Percentiles rank a stretch among this genome's conserved stretches.
Conservation (phyloP, 371 early-diverging fungal species). For the Mucor indicus region DNA sequence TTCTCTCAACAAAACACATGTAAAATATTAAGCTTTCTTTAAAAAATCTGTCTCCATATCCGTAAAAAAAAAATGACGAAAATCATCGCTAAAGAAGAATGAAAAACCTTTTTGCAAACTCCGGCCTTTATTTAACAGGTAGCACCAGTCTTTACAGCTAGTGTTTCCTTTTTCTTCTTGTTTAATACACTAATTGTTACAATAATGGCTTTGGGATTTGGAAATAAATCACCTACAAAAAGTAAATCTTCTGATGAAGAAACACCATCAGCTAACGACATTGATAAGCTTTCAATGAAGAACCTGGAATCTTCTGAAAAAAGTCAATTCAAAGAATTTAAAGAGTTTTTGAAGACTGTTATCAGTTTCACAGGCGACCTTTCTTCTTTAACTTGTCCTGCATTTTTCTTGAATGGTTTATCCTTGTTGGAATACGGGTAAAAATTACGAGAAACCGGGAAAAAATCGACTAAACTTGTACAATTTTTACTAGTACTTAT, state of each 20-base stretch:
- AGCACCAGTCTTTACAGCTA: no score
- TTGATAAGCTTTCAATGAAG: conserved; percentile 41
- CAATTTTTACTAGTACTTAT: conserved; percentile 20
- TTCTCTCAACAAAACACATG: no score
- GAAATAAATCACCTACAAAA: conserved; percentile 9
- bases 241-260: conserved; percentile 23
- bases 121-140: no score
- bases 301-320: conserved; percentile 36
- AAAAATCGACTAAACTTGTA: not conserved
- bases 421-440: conserved; percentile 80
- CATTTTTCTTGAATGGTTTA: conserved; percentile 71
- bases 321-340: conserved; percentile 48
- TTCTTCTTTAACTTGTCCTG: conserved; percentile 74
- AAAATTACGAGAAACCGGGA: not conserved
- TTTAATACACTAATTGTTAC: no score
- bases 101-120: no score
- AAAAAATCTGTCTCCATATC: no score
- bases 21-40: no score
- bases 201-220: conserved; percentile 17
- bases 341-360: conserved; percentile 52
- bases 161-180: no score
- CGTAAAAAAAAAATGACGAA: no score
- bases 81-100: no score
- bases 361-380: conserved; percentile 80
- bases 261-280: conserved; percentile 29